phyloP scores from a whole-genome alignment of 345 rosid genomes.

The Lepidium aucheri region DNA sequence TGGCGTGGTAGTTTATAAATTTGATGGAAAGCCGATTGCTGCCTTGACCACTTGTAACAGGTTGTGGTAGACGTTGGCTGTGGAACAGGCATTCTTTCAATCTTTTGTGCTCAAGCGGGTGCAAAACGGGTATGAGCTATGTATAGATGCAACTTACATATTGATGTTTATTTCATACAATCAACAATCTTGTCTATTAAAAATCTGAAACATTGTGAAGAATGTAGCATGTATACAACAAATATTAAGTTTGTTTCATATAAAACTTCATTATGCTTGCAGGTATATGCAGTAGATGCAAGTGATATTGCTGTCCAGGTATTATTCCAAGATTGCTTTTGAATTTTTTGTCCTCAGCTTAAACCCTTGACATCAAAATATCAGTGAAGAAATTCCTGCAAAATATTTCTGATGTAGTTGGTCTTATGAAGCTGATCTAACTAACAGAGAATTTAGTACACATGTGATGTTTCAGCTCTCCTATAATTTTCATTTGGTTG shows the following conservation, averaged over 20 bases:
- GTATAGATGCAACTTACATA: no score
- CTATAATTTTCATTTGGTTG: not conserved
- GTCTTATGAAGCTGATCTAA: not conserved
- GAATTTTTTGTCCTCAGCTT: not conserved
- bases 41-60: constrained; percentile 35
- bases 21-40: not conserved
- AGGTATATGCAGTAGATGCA: constrained; percentile 99
- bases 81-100: constrained; percentile 95
- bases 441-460: not conserved
- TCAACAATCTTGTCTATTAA: not conserved
- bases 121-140: constrained; percentile 97
- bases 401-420: not conserved
- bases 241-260: not conserved
- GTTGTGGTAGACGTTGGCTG: constrained; percentile 99
- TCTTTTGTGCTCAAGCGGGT: constrained; percentile 99
- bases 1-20: not conserved
- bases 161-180: not conserved
- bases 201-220: not conserved
- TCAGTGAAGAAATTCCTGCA: not conserved
- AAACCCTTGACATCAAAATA: not conserved
- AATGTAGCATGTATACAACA: not conserved
- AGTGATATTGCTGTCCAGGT: constrained; percentile 98
- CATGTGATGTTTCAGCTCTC: constrained; percentile 8
- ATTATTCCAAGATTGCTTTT: constrained; percentile 10
- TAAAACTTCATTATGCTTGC: constrained; percentile 12